Evolutionary conservation across 2,329 filamentous ascomycete species (phyloP), one percentile per base, ranked within the genome.

Genomic region (Monilinia fructicola): DNA sequence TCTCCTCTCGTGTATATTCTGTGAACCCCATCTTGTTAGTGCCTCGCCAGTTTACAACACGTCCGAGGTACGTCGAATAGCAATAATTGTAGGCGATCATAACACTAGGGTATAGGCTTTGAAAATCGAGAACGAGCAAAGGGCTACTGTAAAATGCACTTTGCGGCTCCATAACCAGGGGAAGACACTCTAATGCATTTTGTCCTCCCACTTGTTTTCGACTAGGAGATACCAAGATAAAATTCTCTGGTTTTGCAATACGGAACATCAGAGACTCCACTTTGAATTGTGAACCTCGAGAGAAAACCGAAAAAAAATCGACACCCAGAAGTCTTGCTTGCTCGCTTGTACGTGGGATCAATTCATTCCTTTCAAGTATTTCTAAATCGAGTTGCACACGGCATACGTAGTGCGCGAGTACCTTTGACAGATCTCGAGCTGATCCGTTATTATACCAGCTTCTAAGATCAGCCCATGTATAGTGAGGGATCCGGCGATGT

Each of bases 61-160:
- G 87, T 0, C 95, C 95, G 0, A 98, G 83, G 72, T 93, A 99
- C 0, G 95, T 99, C 0, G 95, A 98, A 76, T 99, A 99, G 79
- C 95, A 99, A 76, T 97, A 95, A 74, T 99, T 99, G 81, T 99
- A 98, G 0, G 95, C 95, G 75, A 99, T 98, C 93, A 99, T 97
- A 68, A 98, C 89, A 77, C 93, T 97, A 0, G 95, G 95, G 71
- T 99, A 99, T 58, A 99, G 80, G 68, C 92, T 96, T 75, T 98
- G 94, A 70, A 99, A 99, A 78, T 99, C 95, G 9, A 99, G 82
- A 0, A 99, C 95, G 4, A 99, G 76, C 0, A 99, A 77, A 0
- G 95, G 95, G 69, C 91, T 95, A 66, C 83, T 92, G 78, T 99
- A 99, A 75, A 99, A 97, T 9, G 89, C 91, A 71, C 93, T 97